Percentiles rank a stretch among this genome's conserved stretches.
These are phyloP conservation scores for Tarenaya hassleriana DNA, from an alignment of 345 rosid genomes.

Conservation along the genomic window DNA sequence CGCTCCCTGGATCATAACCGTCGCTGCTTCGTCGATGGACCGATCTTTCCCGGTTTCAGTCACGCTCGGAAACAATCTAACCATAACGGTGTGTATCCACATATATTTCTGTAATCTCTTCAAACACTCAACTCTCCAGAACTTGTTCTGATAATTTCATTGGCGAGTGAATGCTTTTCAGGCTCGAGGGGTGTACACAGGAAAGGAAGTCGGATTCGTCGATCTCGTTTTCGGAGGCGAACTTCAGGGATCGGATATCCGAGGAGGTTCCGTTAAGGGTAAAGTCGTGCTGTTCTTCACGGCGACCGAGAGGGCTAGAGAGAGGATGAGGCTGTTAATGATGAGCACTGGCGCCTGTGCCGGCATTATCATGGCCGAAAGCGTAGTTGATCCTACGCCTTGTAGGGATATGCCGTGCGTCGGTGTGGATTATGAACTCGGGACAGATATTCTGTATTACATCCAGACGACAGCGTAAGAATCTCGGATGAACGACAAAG, in stretches of 20 bases:
- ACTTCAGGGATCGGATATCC: slow-evolving; percentile 2
- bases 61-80: slow-evolving; percentile 33
- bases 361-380: slow-evolving; percentile 31
- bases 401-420: slow-evolving; percentile 34
- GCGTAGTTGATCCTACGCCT: slow-evolving; percentile 35
- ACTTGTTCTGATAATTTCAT: not conserved
- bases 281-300: slow-evolving; percentile 34
- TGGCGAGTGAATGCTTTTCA: slow-evolving; percentile 1
- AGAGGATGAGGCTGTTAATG: slow-evolving; percentile 31
- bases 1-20: slow-evolving; percentile 51
- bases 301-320: slow-evolving; percentile 18
- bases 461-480: slow-evolving; percentile 31
- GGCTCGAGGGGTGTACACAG: slow-evolving; percentile 27
- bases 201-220: slow-evolving; percentile 23
- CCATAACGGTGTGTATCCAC: slow-evolving; percentile 22
- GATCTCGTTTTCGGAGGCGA: slow-evolving; percentile 22
- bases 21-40: slow-evolving; percentile 41
- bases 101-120: not conserved
- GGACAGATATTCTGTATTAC: slow-evolving; percentile 32
- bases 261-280: slow-evolving; percentile 25
- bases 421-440: slow-evolving; percentile 31
- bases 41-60: slow-evolving; percentile 36
- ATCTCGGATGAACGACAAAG: slow-evolving; percentile 1
- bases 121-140: not conserved
- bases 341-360: slow-evolving; percentile 31